phyloP scores from a whole-genome alignment of 371 early-diverging fungal genomes.

The Chytridium lagenaria region DNA sequence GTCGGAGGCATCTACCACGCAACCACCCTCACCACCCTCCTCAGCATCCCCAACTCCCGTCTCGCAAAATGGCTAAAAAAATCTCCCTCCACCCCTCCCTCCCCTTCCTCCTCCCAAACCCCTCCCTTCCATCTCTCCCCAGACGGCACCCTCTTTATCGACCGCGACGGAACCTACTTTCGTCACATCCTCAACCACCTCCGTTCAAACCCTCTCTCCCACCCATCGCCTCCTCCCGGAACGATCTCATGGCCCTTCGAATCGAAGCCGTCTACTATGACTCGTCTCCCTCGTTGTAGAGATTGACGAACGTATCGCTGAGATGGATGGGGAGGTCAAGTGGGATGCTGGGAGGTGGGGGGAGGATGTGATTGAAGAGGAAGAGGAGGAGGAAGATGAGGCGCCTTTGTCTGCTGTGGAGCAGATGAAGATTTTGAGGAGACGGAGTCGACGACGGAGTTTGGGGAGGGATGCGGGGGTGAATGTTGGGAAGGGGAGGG shows the following conservation, averaged over 20 bases:
- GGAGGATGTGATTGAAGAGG: neutral
- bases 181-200: conserved; percentile 43
- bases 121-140: neutral
- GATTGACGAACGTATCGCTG: conserved; percentile 28
- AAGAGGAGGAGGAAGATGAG: neutral
- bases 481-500: too few relatives aligned
- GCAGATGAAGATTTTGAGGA: too few relatives aligned
- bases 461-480: too few relatives aligned
- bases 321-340: neutral
- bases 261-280: conserved; percentile 31
- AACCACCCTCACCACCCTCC: conserved; percentile 28
- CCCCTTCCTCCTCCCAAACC: neutral
- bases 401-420: too few relatives aligned
- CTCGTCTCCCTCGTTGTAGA: conserved; percentile 33
- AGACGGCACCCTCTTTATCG: conserved; percentile 34
- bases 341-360: neutral
- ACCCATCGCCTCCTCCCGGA: neutral
- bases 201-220: conserved; percentile 26
- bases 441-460: too few relatives aligned
- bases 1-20: conserved; percentile 28
- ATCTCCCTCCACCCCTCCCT: neutral
- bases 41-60: conserved; percentile 17
- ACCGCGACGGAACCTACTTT: conserved; percentile 43
- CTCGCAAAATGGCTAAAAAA: conserved; percentile 18
- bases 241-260: conserved; percentile 9